Percentiles rank a stretch among this genome's conserved stretches.
Conservation (phyloP, 257 asterid species). For the Ilex aquifolium region DNA sequence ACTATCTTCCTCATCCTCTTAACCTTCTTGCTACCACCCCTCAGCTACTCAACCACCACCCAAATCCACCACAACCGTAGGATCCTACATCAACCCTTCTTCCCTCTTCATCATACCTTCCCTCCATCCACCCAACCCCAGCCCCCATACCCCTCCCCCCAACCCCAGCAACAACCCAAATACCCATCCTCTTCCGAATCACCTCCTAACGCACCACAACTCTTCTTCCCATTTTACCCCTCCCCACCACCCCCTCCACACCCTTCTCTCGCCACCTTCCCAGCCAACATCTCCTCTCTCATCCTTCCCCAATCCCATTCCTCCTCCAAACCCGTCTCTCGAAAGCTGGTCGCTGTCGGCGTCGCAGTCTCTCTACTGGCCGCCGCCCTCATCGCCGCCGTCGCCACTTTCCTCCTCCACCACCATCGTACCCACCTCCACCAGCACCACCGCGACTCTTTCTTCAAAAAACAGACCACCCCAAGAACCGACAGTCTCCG, state of each 20-base stretch:
- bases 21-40: not conserved
- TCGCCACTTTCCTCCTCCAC: slow-evolving; percentile 42
- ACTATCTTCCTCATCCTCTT: slow-evolving; percentile 3
- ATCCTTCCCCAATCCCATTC: slow-evolving; percentile 55
- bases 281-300: slow-evolving; percentile 90
- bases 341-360: slow-evolving; percentile 51
- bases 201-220: slow-evolving; percentile 27
- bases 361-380: slow-evolving; percentile 42
- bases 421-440: slow-evolving; percentile 33
- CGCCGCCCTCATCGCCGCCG: slow-evolving; percentile 12
- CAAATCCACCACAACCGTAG: slow-evolving; percentile 31
- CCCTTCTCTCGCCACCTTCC: slow-evolving; percentile 42
- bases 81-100: slow-evolving; percentile 64
- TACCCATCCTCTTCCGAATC: slow-evolving; percentile 57
- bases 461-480: not conserved
- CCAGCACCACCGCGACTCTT: slow-evolving; percentile 11
- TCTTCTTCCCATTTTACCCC: slow-evolving; percentile 48
- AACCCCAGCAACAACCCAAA: slow-evolving; percentile 30
- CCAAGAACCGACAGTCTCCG: slow-evolving; percentile 53
- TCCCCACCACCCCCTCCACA: slow-evolving; percentile 42
- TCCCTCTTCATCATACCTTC: slow-evolving; percentile 33
- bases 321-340: slow-evolving; percentile 36
- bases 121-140: slow-evolving; percentile 42
- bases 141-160: slow-evolving; percentile 7
- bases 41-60: slow-evolving; percentile 8